Evolutionary conservation across 2,329 filamentous ascomycete species (phyloP).

Genomic region (Fusarium heterosporum): DNA sequence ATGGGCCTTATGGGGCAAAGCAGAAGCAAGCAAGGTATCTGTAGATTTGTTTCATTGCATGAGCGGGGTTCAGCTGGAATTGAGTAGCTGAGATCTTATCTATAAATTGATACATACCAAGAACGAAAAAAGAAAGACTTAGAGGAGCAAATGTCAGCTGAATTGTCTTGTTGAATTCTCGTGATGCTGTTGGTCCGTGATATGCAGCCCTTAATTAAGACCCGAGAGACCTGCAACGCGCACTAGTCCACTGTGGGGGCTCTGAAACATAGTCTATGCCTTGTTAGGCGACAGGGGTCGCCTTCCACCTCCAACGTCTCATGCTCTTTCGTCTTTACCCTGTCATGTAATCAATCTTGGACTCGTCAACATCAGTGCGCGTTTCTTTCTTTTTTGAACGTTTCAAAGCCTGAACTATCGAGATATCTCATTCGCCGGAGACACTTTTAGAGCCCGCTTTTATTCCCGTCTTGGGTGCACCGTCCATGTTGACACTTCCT

Average conservation of each 20-base stretch:
- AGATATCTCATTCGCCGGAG: not conserved
- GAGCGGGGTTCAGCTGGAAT: slow-evolving; percentile 4
- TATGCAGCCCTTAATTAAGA: slow-evolving; percentile 33
- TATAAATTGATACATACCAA: not conserved
- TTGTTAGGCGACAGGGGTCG: slow-evolving; percentile 7
- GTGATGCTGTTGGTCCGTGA: slow-evolving; percentile 24
- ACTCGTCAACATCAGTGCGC: slow-evolving; percentile 18
- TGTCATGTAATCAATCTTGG: slow-evolving; percentile 6
- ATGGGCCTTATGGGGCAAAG: not conserved
- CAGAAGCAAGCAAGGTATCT: not conserved
- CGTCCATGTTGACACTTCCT: slow-evolving; percentile 28
- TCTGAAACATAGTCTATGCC: slow-evolving; percentile 30
- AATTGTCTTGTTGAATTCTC: slow-evolving; percentile 5
- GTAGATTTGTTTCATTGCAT: slow-evolving; percentile 6
- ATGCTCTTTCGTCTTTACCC: not conserved
- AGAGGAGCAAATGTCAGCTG: not conserved
- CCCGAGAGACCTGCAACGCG: slow-evolving; percentile 30
- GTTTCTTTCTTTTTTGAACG: slow-evolving; percentile 31
- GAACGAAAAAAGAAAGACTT: not conserved
- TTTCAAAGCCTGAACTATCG: slow-evolving; percentile 13
- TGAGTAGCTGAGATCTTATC: slow-evolving; percentile 6
- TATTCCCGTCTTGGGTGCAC: slow-evolving; percentile 25
- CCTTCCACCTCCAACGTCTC: not conserved
- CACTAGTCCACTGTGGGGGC: slow-evolving; percentile 24
- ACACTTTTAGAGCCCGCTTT: slow-evolving; percentile 15